Evolutionary conservation across 2,329 filamentous ascomycete genomes (phyloP), one percentile per base, ranked within the genome.

Genomic region (Cladosporium colombiae): DNA sequence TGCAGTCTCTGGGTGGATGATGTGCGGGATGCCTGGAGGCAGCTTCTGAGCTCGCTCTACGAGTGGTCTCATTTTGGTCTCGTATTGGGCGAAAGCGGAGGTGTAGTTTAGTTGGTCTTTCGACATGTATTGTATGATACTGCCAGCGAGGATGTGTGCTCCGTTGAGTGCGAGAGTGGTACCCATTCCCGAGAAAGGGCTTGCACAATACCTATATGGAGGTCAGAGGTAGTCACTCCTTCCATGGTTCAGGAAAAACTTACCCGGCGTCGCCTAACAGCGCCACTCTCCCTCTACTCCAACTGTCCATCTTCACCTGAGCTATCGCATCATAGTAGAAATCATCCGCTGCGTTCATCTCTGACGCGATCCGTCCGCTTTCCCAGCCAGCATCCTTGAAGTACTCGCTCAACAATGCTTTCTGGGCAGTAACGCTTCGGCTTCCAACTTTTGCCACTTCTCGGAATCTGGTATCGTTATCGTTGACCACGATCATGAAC

Each of bases 151-250:
- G 46, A 71, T 70, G 65, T 77, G 75, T 0, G 75, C 76, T 27
- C 76, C 76, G n/a, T 67, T 71, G 11, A 78, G 62, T 8, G 74
- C 76, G 1, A 76, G 67, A 0, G 74, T 75, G 0, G 76, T 77
- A 2, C 76, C 76, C 74, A 77, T 77, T 11, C 76, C 76, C 3
- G 70, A 72, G 56, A 77, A 69, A 2, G 76, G 75, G 16, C 71
- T 71, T 23, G 72, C 68, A 53, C 72, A 74, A 56, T 74, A 74
- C 1, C 70, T 61, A 18, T 1, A 7, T 21, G 0, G n/a, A 25
- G 25, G 27, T 61, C 29, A 61, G 58, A 33, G 1, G 7, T 1
- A 21, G 27, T 29, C 52, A 14, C 13, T 11, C 1, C 3, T 21
- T 33, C 27, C 0, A 6, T 21, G 8, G 10, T 16, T 5, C 2